Evolutionary conservation across 2,329 filamentous ascomycete genomes (phyloP).

Genomic region (Ciborinia camelliae): DNA sequence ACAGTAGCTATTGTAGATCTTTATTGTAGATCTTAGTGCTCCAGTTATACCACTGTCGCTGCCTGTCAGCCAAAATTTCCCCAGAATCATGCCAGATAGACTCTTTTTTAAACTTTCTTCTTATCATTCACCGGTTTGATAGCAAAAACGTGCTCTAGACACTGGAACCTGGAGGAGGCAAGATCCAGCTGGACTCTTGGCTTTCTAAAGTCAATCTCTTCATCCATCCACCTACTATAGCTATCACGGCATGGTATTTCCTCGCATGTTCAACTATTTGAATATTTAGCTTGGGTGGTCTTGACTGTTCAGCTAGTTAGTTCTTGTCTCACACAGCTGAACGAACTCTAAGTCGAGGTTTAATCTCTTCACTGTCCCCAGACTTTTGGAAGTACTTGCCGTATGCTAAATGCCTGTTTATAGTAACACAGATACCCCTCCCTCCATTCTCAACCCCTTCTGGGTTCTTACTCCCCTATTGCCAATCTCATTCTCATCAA

Average conservation of each 20-base stretch:
- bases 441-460: background rate
- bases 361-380: background rate
- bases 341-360: background rate
- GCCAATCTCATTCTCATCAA: background rate
- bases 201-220: background rate
- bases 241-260: background rate
- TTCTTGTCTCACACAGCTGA: background rate
- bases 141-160: background rate
- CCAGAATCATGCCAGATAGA: background rate
- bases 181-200: constrained; percentile 6
- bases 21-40: background rate
- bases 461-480: background rate
- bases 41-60: constrained; percentile 12
- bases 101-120: background rate
- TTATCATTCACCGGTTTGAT: background rate
- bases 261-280: background rate
- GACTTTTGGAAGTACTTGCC: background rate
- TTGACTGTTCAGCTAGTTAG: too few species aligned
- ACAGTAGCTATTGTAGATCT: background rate
- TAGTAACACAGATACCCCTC: background rate
- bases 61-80: background rate
- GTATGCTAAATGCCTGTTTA: background rate
- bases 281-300: background rate
- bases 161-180: background rate
- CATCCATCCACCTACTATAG: background rate